Evolutionary conservation across 768 basidiomycete genomes (phyloP).

Genomic region (Postia placenta): DNA sequence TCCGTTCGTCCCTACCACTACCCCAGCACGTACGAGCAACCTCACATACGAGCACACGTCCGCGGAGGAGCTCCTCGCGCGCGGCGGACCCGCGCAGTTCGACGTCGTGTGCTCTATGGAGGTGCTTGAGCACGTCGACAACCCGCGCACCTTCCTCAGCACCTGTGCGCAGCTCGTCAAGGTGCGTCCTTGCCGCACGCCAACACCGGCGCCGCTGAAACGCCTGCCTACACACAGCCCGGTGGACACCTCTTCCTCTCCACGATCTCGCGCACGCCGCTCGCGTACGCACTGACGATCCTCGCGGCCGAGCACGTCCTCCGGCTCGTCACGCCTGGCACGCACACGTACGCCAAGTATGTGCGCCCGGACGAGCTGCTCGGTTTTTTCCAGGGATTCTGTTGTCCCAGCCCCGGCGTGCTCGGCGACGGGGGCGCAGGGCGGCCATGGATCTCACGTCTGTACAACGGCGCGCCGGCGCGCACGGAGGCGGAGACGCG

Average conservation of each 20-base stretch:
- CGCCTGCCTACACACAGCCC: conserved; percentile 45
- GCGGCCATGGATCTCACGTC: conserved; percentile 51
- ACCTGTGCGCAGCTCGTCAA: conserved; percentile 84
- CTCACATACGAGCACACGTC: conserved; percentile 68
- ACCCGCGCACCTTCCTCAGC: conserved; percentile 77
- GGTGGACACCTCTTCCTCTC: conserved; percentile 95
- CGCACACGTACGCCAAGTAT: conserved; percentile 89
- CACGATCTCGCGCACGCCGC: conserved; percentile 83
- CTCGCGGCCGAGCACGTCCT: conserved; percentile 79
- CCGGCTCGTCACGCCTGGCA: conserved; percentile 75
- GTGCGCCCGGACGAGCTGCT: conserved; percentile 83
- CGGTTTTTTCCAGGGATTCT: conserved; percentile 68
- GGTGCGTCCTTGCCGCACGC: conserved; percentile 43
- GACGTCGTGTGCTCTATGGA: conserved; percentile 98
- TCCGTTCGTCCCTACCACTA: conserved; percentile 8
- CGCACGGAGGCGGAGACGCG: conserved; percentile 74
- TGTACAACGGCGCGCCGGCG: conserved; percentile 43
- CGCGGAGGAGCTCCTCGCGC: conserved; percentile 62
- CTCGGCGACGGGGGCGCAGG: not conserved
- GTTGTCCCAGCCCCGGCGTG: conserved; percentile 14
- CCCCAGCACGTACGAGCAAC: not conserved
- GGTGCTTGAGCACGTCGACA: conserved; percentile 95
- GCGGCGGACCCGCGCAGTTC: conserved; percentile 53
- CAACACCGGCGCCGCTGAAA: not conserved
- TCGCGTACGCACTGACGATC: conserved; percentile 66